phyloP scores from a whole-genome alignment of 129 eudicot genomes.

The Flaveria linearis region DNA sequence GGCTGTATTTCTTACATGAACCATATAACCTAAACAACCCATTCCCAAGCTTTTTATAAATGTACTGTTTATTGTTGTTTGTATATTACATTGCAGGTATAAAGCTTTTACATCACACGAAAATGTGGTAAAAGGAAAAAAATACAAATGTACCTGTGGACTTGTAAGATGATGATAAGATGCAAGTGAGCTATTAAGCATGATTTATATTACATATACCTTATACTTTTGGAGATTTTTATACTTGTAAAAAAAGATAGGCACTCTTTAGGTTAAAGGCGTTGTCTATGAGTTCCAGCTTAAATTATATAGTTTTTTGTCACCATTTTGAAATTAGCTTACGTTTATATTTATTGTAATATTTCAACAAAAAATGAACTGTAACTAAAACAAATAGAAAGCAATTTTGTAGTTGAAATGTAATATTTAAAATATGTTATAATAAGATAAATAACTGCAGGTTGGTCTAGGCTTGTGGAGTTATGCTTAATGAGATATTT shows the following conservation, averaged over 20 bases:
- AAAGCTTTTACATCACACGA: slow-evolving; percentile 63
- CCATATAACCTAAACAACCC: too few species aligned
- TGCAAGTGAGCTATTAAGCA: slow-evolving; percentile 66
- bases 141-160: too few species aligned
- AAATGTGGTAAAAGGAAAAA: too few species aligned
- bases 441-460: not conserved
- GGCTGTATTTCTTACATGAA: too few species aligned
- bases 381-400: not conserved
- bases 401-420: slow-evolving; percentile 18
- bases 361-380: slow-evolving; percentile 1
- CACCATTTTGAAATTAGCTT: not conserved
- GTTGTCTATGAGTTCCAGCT: not conserved
- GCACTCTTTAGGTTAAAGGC: not conserved
- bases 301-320: not conserved
- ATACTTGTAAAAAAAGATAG: slow-evolving; percentile 17
- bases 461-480: too few species aligned
- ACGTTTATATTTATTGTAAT: not conserved
- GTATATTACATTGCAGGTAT: slow-evolving; percentile 45
- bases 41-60: too few species aligned
- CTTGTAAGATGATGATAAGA: too few species aligned
- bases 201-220: slow-evolving; percentile 26
- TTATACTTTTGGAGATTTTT: slow-evolving; percentile 22
- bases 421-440: not conserved
- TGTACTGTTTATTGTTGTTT: not conserved
- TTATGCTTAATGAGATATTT: too few species aligned